Percentiles rank a stretch among this genome's conserved stretches.
These are phyloP conservation scores for Violaceomyces palustris DNA, from an alignment of 1,284 basidiomycete genomes.

Conservation along the genomic window DNA sequence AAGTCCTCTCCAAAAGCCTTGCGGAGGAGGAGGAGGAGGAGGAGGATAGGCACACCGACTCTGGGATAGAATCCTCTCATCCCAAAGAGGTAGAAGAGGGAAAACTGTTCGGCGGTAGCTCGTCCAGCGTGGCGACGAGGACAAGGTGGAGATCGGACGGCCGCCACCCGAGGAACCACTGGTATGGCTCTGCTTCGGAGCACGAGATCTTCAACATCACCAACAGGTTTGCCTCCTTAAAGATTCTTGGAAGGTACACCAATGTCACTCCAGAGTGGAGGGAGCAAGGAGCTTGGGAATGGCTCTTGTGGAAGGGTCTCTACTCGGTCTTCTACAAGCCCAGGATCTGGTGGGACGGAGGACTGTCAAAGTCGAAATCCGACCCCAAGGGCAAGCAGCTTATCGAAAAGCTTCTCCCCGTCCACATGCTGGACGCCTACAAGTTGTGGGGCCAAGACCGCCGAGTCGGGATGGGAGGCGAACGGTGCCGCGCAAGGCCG, in stretches of 20 bases:
- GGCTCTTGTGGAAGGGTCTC: slow-evolving; percentile 34
- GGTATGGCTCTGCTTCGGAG: slow-evolving; percentile 33
- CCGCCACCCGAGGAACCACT: slow-evolving; percentile 2
- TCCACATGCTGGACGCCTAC: slow-evolving; percentile 26
- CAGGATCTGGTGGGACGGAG: slow-evolving; percentile 44
- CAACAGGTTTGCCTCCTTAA: slow-evolving; percentile 46
- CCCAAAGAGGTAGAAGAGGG: too few species aligned
- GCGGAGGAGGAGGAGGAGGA: too few species aligned
- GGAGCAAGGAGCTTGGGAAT: slow-evolving; percentile 56
- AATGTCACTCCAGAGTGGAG: slow-evolving; percentile 58
- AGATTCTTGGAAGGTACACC: slow-evolving; percentile 44
- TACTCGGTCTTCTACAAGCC: slow-evolving; percentile 28
- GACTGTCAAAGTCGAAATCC: slow-evolving; percentile 43
- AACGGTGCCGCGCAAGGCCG: background rate
- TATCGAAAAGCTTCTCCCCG: slow-evolving; percentile 28
- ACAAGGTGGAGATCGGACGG: background rate
- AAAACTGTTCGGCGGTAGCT: too few species aligned
- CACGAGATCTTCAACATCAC: slow-evolving; percentile 53
- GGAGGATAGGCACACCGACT: too few species aligned
- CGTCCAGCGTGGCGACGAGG: too few species aligned
- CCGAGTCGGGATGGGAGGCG: background rate
- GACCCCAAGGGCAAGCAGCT: slow-evolving; percentile 21
- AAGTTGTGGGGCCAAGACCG: slow-evolving; percentile 13
- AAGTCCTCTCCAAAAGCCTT: too few species aligned
- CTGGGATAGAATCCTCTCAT: too few species aligned